Percentiles rank a stretch among this genome's conserved stretches.
Evolutionary conservation across 305 asterid species (phyloP).

Genomic region (Fraxinus floribunda): DNA sequence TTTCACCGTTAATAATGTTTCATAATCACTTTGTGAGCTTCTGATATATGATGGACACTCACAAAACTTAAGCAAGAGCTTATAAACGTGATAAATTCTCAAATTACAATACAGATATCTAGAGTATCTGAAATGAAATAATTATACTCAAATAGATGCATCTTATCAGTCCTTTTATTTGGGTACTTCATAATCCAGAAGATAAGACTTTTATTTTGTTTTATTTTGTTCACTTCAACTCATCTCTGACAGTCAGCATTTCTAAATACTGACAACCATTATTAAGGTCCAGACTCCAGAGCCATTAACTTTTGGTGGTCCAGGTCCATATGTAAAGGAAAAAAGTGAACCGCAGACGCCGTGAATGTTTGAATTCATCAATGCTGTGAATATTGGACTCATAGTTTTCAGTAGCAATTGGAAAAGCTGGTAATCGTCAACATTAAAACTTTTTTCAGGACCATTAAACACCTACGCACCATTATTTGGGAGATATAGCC

Average conservation of each 20-base stretch:
- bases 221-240: background rate
- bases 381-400: constrained; percentile 1
- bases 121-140: background rate
- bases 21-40: background rate
- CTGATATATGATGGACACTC: background rate
- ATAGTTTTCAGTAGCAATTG: background rate
- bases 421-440: background rate
- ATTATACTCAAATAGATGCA: background rate
- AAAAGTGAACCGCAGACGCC: background rate
- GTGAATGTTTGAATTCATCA: background rate
- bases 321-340: background rate
- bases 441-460: constrained; percentile 4
- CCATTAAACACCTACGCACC: background rate
- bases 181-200: background rate
- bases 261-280: background rate
- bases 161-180: background rate
- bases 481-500: background rate
- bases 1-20: constrained; percentile 2
- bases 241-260: constrained; percentile 3
- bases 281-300: background rate
- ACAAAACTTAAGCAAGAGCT: constrained; percentile 15
- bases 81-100: constrained; percentile 17
- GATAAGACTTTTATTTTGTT: background rate
- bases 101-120: background rate
- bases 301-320: background rate